Evolutionary conservation across 2,329 filamentous ascomycete species (phyloP), one percentile per base, ranked within the genome.

Genomic region (Diaporthe aspalathi): DNA sequence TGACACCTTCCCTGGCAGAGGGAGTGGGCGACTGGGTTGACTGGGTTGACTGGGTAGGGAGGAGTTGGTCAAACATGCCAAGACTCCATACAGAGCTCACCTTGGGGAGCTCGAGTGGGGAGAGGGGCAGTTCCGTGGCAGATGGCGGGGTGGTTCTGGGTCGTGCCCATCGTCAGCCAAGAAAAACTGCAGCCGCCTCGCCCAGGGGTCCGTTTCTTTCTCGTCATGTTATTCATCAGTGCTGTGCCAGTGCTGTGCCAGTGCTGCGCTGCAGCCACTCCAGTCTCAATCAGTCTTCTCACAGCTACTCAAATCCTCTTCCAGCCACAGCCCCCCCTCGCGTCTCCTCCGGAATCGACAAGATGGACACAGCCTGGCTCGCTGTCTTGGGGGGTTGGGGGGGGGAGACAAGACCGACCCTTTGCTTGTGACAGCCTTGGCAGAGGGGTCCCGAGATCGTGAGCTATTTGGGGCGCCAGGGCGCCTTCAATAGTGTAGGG

Each of bases 41-140:
- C 32, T 32, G 32, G 35, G 35, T 5, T 38, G 35, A 38, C 35
- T 38, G 62, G 54, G 57, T 65, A 40, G 43, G 45, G 68, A 62
- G 62, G 52, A 65, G 60, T n/a, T 47, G 43, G 54, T 54, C 62
- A 73, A 70, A 68, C 62, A 40, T 29, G 71, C 71, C 71, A 73
- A 73, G 71, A 65, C 71, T 73, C 68, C 63, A 70, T 71, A 57
- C 68, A 68, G 53, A 71, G 68, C 68, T 70, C 63, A 45, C 56
- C 24, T 60, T 24, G 35, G 14, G 43, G 52, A 71, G 68, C 68
- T 73, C 38, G 17, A 35, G 71, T 70, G 62, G 68, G 57, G 67
- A 56, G 71, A 70, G 71, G 71, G 62, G 71, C 68, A 70, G 43
- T 45, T 70, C 47, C n/a, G 60, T 52, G 60, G 47, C 22, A 12